Percentiles rank a stretch among this genome's conserved stretches.
Conservation (phyloP, 768 basidiomycete genomes). For the Leccinum boreale region DNA sequence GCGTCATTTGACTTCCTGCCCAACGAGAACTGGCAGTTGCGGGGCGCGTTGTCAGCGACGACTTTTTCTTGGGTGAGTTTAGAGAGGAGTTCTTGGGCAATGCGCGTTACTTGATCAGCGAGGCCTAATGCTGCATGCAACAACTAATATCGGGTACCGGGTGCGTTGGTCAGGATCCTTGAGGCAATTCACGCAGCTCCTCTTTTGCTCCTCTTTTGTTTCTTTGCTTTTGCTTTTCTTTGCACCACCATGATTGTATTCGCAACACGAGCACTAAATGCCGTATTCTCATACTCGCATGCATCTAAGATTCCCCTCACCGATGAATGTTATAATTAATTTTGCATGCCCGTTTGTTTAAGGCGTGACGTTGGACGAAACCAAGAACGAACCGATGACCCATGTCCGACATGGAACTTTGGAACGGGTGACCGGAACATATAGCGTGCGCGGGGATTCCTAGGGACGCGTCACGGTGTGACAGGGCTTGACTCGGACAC, state of each 20-base stretch:
- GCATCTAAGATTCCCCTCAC: background rate
- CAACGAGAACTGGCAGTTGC: constrained; percentile 76
- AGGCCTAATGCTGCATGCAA: constrained; percentile 97
- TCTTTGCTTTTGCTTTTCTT: background rate
- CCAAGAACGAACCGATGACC: too few species aligned
- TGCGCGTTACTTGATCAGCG: constrained; percentile 91
- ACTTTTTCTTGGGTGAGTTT: too few species aligned
- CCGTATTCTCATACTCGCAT: background rate
- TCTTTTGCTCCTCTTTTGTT: too few species aligned
- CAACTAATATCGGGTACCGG: constrained; percentile 41
- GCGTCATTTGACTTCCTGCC: constrained; percentile 94
- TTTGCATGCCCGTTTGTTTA: background rate
- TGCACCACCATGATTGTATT: constrained; percentile 13
- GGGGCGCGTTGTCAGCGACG: constrained; percentile 65
- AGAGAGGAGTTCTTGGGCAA: constrained; percentile 92
- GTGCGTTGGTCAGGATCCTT: background rate
- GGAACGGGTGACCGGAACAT: too few species aligned
- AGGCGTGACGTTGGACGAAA: too few species aligned
- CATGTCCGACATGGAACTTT: too few species aligned
- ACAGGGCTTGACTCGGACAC: background rate
- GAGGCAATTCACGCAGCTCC: background rate
- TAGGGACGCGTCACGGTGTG: too few species aligned
- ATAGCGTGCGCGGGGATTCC: too few species aligned
- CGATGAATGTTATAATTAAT: background rate
- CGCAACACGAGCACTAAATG: background rate